Conservation (phyloP, 2,329 filamentous ascomycete species). For the Botryotinia globosa region DNA sequence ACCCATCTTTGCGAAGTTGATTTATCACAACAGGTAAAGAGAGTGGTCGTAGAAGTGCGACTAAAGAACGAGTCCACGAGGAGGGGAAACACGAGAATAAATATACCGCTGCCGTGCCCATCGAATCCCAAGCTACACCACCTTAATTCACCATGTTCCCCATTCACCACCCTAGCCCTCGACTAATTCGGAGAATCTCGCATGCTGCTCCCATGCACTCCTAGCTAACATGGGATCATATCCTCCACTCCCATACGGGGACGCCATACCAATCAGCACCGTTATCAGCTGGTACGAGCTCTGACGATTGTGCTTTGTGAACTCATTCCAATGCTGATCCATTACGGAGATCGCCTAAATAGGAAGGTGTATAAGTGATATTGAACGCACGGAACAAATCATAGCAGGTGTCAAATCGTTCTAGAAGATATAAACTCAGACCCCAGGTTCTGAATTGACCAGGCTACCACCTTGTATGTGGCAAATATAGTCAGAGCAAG, state of each 20-base stretch:
- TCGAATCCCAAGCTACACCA: not conserved
- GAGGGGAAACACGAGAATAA: conserved; percentile 19
- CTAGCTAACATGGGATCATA: conserved; percentile 10
- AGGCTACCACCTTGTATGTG: conserved; percentile 13
- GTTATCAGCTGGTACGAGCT: conserved; percentile 19
- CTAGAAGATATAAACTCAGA: conserved; percentile 17
- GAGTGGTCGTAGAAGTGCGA: conserved; percentile 17
- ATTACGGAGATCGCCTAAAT: conserved; percentile 1
- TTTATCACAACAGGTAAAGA: conserved; percentile 13
- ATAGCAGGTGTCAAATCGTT: conserved; percentile 15
- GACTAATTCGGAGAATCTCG: conserved; percentile 4
- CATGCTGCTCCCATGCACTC: conserved; percentile 15
- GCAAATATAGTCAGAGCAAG: conserved; percentile 5
- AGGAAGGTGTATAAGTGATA: conserved; percentile 13
- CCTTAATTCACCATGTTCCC: not conserved
- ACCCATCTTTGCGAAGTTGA: conserved; percentile 21
- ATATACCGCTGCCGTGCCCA: conserved; percentile 7
- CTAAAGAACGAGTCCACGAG: not conserved
- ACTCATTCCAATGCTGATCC: not conserved
- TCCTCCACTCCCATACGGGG: conserved; percentile 5
- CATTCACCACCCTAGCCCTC: not conserved
- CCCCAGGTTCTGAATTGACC: conserved; percentile 18
- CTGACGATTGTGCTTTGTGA: conserved; percentile 1
- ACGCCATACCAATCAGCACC: conserved; percentile 14
- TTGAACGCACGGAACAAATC: conserved; percentile 16